Evolutionary conservation across 2,329 filamentous ascomycete genomes (phyloP), one percentile per base, ranked within the genome.

Genomic region (Ophiostoma angusticollis): DNA sequence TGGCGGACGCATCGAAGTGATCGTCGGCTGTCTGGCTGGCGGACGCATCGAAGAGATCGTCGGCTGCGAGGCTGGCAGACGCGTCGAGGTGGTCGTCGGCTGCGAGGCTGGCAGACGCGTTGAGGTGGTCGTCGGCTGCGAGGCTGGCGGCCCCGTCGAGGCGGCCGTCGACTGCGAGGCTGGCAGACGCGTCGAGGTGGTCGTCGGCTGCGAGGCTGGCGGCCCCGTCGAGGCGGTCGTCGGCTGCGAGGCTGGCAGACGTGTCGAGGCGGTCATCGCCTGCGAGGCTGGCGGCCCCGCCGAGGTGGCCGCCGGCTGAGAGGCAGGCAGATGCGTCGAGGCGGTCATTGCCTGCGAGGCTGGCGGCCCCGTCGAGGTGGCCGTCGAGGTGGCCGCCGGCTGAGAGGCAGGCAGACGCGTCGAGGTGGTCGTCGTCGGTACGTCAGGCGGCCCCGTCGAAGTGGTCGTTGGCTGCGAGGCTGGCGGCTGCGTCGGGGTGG

Each of bases 211-310:
- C 51, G 89, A 83, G 12, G 86, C 63, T 21, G 72, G 72, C 40
- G 84, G 82, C 39, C 81, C 73, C 2, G 83, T 82, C 22, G 82
- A 87, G 49, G 77, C 82, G 31, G 83, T 80, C 34, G 86, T 78
- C 14, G 83, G 83, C 49, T 74, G 78, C 51, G 89, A 83, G 12
- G 86, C 63, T 21, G 72, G 72, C 25, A 59, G 58, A 6, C 81
- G 73, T 2, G 83, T 82, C 22, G 82, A 87, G 49, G 77, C 82
- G 31, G 83, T 80, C 34, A 86, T 78, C 14, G 83, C 83, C 49
- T 74, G 78, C 51, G 89, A 83, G 12, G 86, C 63, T 21, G 72
- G 72, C 40, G 84, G 82, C 39, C 81, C 73, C 2, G 83, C 82
- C 22, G 82, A 87, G 49, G 77, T 83, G 31, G 83, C 80, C 34